Conservation (phyloP, 2,329 filamentous ascomycete genomes). For the Ustulina deusta region DNA sequence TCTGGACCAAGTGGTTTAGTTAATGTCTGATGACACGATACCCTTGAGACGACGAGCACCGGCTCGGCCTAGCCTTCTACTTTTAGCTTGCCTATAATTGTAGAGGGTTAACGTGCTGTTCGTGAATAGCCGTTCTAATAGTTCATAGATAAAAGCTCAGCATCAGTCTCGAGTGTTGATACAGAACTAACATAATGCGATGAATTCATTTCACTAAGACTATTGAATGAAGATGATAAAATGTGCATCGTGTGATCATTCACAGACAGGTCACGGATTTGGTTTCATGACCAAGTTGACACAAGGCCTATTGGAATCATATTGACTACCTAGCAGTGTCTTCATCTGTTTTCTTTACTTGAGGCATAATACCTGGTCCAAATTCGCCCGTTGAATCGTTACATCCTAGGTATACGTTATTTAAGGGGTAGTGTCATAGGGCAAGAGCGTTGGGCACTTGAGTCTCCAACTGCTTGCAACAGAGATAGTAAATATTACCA, state of each 20-base stretch:
- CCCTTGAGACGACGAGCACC: constrained; percentile 36
- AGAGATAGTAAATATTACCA: neutral
- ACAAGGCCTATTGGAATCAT: neutral
- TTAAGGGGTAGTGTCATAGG: neutral
- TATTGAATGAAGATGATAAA: neutral
- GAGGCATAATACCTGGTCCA: neutral
- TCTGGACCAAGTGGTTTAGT: constrained; percentile 48
- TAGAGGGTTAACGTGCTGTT: constrained; percentile 10
- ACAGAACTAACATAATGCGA: constrained; percentile 15
- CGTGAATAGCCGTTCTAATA: constrained; percentile 7
- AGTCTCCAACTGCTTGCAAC: neutral
- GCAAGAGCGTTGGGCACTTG: neutral
- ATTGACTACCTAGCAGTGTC: neutral
- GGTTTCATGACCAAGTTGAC: neutral
- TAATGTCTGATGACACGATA: constrained; percentile 41
- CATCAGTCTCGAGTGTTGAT: constrained; percentile 13
- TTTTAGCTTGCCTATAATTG: constrained; percentile 5
- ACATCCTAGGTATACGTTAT: neutral
- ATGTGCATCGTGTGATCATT: neutral
- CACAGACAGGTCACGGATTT: neutral
- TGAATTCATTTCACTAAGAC: neutral
- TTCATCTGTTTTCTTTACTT: neutral
- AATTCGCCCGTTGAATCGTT: neutral
- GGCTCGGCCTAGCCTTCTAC: neutral
- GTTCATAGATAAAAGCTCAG: constrained; percentile 31